Evolutionary conservation across 2,329 filamentous ascomycete species (phyloP).

Genomic region (Sclerotinia nivalis): DNA sequence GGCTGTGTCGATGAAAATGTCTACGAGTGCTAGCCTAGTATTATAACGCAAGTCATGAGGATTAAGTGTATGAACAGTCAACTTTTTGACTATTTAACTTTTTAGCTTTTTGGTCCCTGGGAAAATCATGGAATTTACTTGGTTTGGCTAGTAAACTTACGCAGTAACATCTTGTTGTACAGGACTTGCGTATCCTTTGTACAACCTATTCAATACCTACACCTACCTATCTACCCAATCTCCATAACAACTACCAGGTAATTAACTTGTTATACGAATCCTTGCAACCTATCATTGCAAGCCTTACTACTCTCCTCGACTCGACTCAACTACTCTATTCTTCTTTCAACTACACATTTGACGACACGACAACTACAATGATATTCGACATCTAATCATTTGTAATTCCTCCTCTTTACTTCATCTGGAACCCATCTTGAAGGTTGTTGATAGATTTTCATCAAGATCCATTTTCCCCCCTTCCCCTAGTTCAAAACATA

Average conservation of each 20-base stretch:
- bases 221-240: background rate
- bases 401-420: background rate
- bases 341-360: background rate
- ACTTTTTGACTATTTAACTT: background rate
- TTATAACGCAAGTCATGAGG: too few relatives aligned
- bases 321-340: background rate
- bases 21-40: too few relatives aligned
- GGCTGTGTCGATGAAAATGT: too few relatives aligned
- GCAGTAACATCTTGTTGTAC: background rate
- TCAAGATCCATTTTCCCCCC: background rate
- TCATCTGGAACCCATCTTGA: background rate
- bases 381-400: background rate
- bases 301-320: background rate
- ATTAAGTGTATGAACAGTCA: background rate
- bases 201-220: background rate
- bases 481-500: background rate
- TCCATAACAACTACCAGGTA: background rate
- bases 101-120: background rate
- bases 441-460: background rate
- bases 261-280: background rate
- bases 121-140: constrained; percentile 2
- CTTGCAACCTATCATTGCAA: background rate
- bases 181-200: background rate
- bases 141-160: background rate
- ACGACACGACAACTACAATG: background rate